Base-by-base conservation (phyloP, 75 land plant genomes). In the Pinus albicaulis region DNA sequence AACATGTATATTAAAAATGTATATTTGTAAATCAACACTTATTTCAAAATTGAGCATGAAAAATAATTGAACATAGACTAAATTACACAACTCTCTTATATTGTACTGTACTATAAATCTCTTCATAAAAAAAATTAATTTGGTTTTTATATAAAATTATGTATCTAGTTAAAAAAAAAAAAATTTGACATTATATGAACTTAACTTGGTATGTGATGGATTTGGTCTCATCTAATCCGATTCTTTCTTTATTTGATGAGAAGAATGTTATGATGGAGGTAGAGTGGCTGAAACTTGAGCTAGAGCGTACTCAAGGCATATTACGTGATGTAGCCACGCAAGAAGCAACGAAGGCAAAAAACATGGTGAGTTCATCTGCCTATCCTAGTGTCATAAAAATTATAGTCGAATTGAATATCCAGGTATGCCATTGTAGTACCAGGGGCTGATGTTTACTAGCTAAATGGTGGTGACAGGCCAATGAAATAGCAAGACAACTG, bases 401-500 rank as follows among this genome's bases (percentile, higher is more conserved):
- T 34, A 1, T 65, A 31, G 13, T 17, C 34, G 41, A 28, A 31
- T 59, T 65, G 38, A 65, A 26, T 28, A 19, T 34, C 34, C 34
- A 65, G 41, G 31, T 65, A 65, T 31, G 1, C 6, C 3, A 14
- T 34, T 28, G 16, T 41, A 16, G 69, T n/a, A n/a, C n/a, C n/a
- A 16, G 4, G 5, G 41, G 7, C 20, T 71, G 55, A 71, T 10
- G 2, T 65, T 34, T 31, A 65, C 2, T 0, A 20, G 69, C 41
- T n/a, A 57, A 76, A 78, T 73, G 41, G 6, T 25, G 55, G 53
- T 57, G 59, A 38, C 84, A 89, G 91, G 91, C 86, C 13, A 77
- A 81, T 53, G 91, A 89, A 79, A 63, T 75, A 57, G 86, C 91
- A 14, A 76, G 81, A 75, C 80, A 62, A 72, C 74, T 83, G n/a